Evolutionary conservation across 2,329 filamentous ascomycete species (phyloP), one percentile per base, ranked within the genome.

Genomic region (Tolypocladium pustulatum): DNA sequence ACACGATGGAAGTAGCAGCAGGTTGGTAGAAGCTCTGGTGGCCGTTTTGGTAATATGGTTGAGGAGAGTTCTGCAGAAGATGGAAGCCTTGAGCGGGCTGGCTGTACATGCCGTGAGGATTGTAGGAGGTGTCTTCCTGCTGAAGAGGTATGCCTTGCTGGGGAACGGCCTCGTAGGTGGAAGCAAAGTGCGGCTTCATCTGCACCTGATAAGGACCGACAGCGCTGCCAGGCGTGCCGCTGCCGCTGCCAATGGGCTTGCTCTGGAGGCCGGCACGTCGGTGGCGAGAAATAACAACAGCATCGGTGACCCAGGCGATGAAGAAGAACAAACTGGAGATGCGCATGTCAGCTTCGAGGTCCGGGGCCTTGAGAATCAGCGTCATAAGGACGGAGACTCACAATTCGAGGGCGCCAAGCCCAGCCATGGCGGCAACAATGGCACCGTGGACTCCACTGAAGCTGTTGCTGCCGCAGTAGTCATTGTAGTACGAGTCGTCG

Each of bases 351-450:
- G 27, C 17, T 20, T 10, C 9, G 17, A 4, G 17, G 10, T 2
- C 30, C 7, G 46, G 46, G 20, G 17, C 17, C n/a, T n/a, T 6
- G 12, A 10, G 27, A 22, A 13, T 3, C 30, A 34, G 49, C 20
- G 20, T 7, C 17, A 20, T 17, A 30, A 22, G 30, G 49, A 30
- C 30, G 20, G 30, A 32, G 55, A 70, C 76, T 65, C 68, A 80
- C 78, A 78, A 78, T 37, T 75, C 63, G 0, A 79, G 15, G 1
- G 68, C 75, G 5, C 76, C 77, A 0, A 81, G 58, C 2, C 68
- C 76, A 4, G 74, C 69, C 0, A 71, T 73, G 4, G 70, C 73
- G 0, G 72, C 67, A 15, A 68, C 60, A 20, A 69, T 43, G n/a
- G 10, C 22, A 25, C 41, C 36, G 49, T 54, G 27, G 57, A 6